Evolutionary conservation across 768 basidiomycete species (phyloP), one percentile per base, ranked within the genome.

Genomic region (Mycena olivaceomarginata): DNA sequence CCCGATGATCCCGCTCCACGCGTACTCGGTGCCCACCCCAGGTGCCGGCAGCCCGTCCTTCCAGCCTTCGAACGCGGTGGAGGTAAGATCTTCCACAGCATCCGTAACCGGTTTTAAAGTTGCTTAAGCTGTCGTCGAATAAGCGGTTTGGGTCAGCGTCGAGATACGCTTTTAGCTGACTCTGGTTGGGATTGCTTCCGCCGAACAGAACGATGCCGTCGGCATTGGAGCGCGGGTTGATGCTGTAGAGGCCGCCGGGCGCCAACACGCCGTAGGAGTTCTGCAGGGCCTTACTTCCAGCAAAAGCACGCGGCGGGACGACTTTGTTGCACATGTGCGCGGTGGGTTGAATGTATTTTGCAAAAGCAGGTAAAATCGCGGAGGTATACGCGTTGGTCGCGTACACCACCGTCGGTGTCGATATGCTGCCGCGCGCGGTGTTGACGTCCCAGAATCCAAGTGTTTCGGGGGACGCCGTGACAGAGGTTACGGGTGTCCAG

Each of bases 311-410:
- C 37, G 81, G 81, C 9, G 81, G 79, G 22, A 81, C 72, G 62
- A 81, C 79, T 39, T 77, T 77, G 73, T 76, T 70, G 74, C 81
- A 81, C 69, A 78, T 80, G 68, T 77, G 76, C 53, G 79, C 72
- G 22, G 79, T 75, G 31, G 81, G 80, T 43, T 80, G 75, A 39
- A 88, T 83, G 22, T 79, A 80, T 9, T 80, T 74, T 10, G 80
- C 78, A 40, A 92, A 84, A 20, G 85, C 82, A 0, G 91, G 90
- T 10, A 92, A 78, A 31, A 92, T 83, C 22, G 85, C 81, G 1
- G 90, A 85, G 15, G 87, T 85, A 79, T 91, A 91, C 13, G 88
- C 92, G 79, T 93, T 93, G 12, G 92, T 92, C 6, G 90, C 90
- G 76, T 90, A 91, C 0, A 92, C 85, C 22, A 93, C 87, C 41